phyloP scores from a whole-genome alignment of 208 protist species.

The Crithidia thermophila region DNA sequence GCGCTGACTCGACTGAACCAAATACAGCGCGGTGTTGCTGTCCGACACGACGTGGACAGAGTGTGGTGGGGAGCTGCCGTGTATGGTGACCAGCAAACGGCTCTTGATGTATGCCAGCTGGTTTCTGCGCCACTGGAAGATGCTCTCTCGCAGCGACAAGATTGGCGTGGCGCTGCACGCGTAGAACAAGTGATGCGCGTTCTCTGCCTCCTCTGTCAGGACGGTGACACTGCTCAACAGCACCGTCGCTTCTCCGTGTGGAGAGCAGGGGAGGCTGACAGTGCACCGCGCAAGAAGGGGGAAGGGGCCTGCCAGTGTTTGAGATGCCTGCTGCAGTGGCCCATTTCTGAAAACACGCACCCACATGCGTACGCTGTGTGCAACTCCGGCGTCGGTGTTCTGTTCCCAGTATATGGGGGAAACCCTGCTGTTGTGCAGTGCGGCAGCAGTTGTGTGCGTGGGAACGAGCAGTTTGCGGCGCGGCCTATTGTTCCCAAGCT shows the following conservation, averaged over 20 bases:
- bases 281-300: not conserved
- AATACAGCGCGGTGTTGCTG: not conserved
- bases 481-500: no score
- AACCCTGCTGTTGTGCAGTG: no score
- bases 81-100: slow-evolving; percentile 15
- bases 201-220: not conserved
- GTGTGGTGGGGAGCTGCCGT: slow-evolving; percentile 8
- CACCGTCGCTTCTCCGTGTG: not conserved
- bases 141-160: slow-evolving; percentile 17
- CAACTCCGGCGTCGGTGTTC: no score
- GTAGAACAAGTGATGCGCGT: slow-evolving; percentile 6
- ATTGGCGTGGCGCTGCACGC: not conserved
- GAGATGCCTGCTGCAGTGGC: no score
- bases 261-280: slow-evolving; percentile 4
- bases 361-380: no score
- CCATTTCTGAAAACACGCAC: no score
- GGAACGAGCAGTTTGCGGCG: no score
- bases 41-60: not conserved
- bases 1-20: slow-evolving; percentile 9
- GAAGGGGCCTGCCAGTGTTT: no score
- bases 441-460: no score
- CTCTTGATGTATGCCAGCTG: not conserved
- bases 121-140: slow-evolving; percentile 8
- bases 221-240: not conserved
- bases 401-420: no score